Conservation (phyloP, 805 yeast species). For the Saccharomycopsis capsularis region DNA sequence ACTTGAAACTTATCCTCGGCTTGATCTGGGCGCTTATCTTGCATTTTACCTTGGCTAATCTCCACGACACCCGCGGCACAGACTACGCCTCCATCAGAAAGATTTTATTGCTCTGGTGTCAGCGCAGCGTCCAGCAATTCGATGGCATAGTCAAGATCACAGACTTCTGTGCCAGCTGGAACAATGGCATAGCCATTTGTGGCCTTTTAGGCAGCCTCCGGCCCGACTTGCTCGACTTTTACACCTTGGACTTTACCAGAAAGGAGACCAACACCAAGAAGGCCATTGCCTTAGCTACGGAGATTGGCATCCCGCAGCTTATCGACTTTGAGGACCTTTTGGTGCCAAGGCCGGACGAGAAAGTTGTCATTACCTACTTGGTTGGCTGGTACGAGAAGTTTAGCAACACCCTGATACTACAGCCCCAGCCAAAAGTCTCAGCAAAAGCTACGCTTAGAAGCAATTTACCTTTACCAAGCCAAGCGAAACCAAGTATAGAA, state of each 20-base stretch:
- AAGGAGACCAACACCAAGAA: constrained; percentile 25
- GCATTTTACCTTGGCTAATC: constrained; percentile 30
- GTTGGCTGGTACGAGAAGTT: constrained; percentile 39
- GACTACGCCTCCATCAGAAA: constrained; percentile 24
- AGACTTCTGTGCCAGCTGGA: constrained; percentile 41
- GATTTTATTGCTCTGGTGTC: constrained; percentile 37
- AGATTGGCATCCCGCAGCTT: constrained; percentile 35
- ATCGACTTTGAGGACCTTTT: constrained; percentile 40
- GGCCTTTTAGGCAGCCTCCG: constrained; percentile 30
- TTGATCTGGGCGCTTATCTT: constrained; percentile 43
- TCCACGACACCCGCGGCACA: constrained; percentile 13
- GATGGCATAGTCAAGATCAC: constrained; percentile 28
- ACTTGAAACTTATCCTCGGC: constrained; percentile 41
- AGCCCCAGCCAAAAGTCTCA: too few species aligned
- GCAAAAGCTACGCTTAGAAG: too few species aligned
- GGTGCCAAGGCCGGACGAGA: constrained; percentile 43
- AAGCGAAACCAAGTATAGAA: too few species aligned
- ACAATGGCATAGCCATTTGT: constrained; percentile 34
- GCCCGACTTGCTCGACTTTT: constrained; percentile 26
- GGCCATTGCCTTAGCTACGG: constrained; percentile 32
- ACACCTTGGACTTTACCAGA: constrained; percentile 21
- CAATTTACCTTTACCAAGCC: too few species aligned
- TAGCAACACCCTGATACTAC: neutral
- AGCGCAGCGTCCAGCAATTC: constrained; percentile 26
- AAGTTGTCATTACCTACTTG: constrained; percentile 40